Percentiles rank a stretch among this genome's conserved stretches.
phyloP scores from a whole-genome alignment of 2,329 filamentous ascomycete species.

The Fusarium dimerum region DNA sequence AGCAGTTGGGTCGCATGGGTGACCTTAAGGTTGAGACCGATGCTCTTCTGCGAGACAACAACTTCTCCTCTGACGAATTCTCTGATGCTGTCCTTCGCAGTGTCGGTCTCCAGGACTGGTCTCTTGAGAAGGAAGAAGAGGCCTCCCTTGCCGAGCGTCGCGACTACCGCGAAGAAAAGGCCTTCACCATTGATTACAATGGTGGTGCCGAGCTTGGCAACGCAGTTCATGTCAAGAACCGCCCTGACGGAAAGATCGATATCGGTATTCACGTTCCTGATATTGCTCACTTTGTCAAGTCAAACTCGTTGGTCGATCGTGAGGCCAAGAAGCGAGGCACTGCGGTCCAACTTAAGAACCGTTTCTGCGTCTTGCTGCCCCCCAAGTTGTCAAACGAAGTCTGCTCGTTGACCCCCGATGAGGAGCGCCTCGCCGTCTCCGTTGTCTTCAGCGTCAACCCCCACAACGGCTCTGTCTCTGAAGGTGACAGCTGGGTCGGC shows the following conservation, averaged over 20 bases:
- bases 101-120: constrained; percentile 90
- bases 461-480: constrained; percentile 73
- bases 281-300: constrained; percentile 94
- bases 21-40: constrained; percentile 98
- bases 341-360: constrained; percentile 91
- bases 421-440: constrained; percentile 89
- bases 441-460: constrained; percentile 91
- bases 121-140: constrained; percentile 80
- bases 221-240: constrained; percentile 86
- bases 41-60: constrained; percentile 95
- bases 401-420: constrained; percentile 81
- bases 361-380: constrained; percentile 84
- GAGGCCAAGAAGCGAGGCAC: constrained; percentile 98
- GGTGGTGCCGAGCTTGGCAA: constrained; percentile 87
- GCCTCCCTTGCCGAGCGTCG: constrained; percentile 71
- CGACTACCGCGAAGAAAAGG: constrained; percentile 85
- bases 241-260: constrained; percentile 83
- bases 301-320: constrained; percentile 90
- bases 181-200: constrained; percentile 90
- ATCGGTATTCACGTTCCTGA: constrained; percentile 95
- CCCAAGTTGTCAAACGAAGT: constrained; percentile 82
- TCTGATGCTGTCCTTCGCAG: constrained; percentile 94
- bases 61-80: constrained; percentile 97
- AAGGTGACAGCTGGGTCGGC: constrained; percentile 91
- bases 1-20: constrained; percentile 96